These are phyloP conservation scores for Massariosphaeria phaeospora DNA, from an alignment of 495 filamentous ascomycete species.

Conservation along the genomic window DNA sequence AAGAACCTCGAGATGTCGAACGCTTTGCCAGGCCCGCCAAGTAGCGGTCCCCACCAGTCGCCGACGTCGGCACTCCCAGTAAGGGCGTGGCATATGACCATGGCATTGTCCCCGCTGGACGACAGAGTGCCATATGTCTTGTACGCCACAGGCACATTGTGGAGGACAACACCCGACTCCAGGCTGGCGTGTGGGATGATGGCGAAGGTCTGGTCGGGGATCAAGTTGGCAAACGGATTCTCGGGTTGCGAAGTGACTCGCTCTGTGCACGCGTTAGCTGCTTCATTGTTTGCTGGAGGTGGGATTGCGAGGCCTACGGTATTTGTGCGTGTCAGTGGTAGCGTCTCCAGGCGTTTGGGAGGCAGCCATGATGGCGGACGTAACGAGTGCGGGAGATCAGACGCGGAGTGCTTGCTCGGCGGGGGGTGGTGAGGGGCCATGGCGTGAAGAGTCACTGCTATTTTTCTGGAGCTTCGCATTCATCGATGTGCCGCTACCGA, in stretches of 20 bases:
- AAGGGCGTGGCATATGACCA: slow-evolving; percentile 96
- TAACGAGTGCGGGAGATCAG: slow-evolving; percentile 13
- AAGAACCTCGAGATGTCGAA: slow-evolving; percentile 93
- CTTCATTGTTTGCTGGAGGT: slow-evolving; percentile 1
- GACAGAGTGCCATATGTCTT: slow-evolving; percentile 77
- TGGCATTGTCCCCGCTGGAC: slow-evolving; percentile 73
- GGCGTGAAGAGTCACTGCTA: slow-evolving; percentile 19
- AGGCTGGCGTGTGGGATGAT: slow-evolving; percentile 87
- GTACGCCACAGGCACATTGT: slow-evolving; percentile 90
- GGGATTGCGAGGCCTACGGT: slow-evolving; percentile 15
- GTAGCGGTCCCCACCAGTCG: slow-evolving; percentile 97
- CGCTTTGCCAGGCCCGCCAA: slow-evolving; percentile 81
- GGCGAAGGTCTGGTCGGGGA: slow-evolving; percentile 78
- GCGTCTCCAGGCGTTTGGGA: background rate
- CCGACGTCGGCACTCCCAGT: slow-evolving; percentile 93
- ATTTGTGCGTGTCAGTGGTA: slow-evolving; percentile 20
- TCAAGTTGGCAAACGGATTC: slow-evolving; percentile 83
- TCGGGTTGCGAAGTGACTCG: slow-evolving; percentile 67
- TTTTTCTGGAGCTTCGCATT: background rate
- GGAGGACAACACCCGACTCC: slow-evolving; percentile 81
- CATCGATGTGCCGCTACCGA: slow-evolving; percentile 8
- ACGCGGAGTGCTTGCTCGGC: slow-evolving; percentile 1
- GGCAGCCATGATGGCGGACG: slow-evolving; percentile 12
- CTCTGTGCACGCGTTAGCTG: slow-evolving; percentile 44
- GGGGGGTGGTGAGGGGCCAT: background rate